phyloP scores from a whole-genome alignment of 352 stramenopile species.

The Globisporangium lucens region DNA sequence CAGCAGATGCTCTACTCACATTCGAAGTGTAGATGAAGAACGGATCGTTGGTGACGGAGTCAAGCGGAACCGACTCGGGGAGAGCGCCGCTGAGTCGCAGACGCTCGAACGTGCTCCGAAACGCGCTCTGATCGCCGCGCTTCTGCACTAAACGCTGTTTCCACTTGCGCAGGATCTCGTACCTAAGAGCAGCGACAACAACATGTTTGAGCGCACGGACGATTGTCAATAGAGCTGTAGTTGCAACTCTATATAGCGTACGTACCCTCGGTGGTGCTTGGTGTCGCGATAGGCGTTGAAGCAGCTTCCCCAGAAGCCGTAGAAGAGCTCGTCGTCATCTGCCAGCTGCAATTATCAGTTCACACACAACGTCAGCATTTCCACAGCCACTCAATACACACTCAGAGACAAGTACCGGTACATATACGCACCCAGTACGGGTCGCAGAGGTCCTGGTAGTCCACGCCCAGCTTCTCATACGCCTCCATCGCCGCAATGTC shows the following conservation, averaged over 20 bases:
- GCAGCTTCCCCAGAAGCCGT: slow-evolving; percentile 91
- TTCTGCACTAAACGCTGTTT: slow-evolving; percentile 27
- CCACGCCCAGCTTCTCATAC: slow-evolving; percentile 74
- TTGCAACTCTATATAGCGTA: slow-evolving; percentile 25
- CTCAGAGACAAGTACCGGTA: background rate
- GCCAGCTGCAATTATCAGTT: slow-evolving; percentile 34
- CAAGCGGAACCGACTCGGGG: slow-evolving; percentile 21
- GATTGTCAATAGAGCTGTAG: background rate
- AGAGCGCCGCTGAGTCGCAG: slow-evolving; percentile 33
- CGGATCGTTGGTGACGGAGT: slow-evolving; percentile 46
- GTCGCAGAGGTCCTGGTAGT: slow-evolving; percentile 90
- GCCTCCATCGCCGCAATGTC: slow-evolving; percentile 83
- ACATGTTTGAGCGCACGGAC: background rate
- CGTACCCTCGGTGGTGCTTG: slow-evolving; percentile 69
- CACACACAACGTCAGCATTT: slow-evolving; percentile 5
- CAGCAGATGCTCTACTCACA: slow-evolving; percentile 30
- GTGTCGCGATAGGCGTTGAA: slow-evolving; percentile 85
- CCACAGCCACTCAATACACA: background rate
- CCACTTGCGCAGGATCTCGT: slow-evolving; percentile 66
- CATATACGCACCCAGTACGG: slow-evolving; percentile 55
- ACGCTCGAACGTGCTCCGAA: slow-evolving; percentile 35
- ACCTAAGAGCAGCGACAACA: slow-evolving; percentile 18
- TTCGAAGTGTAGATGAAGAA: slow-evolving; percentile 94
- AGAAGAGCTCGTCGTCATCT: slow-evolving; percentile 84
- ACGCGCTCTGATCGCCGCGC: slow-evolving; percentile 18